These are phyloP conservation scores for Populus simonii DNA, from an alignment of 345 rosid genomes.

Conservation along the genomic window DNA sequence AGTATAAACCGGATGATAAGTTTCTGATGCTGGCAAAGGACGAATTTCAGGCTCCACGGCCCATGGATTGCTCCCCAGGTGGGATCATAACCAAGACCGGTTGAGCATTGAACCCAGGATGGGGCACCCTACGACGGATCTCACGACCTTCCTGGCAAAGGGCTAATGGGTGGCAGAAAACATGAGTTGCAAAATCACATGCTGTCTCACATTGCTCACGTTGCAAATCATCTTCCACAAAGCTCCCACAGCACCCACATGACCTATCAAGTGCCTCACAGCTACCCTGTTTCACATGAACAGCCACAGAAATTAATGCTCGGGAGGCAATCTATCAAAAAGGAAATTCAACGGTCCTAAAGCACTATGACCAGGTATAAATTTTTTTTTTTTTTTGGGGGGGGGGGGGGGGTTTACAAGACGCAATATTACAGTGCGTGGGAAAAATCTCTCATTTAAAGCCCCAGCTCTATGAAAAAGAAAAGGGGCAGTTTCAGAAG, in stretches of 20 bases:
- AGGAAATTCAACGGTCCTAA: background rate
- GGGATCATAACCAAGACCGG: slow-evolving; percentile 70
- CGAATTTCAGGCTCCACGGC: slow-evolving; percentile 39
- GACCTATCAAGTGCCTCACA: slow-evolving; percentile 76
- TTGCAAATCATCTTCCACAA: slow-evolving; percentile 62
- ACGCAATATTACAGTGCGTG: background rate
- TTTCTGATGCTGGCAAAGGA: background rate
- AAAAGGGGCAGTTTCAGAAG: background rate
- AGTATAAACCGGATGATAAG: slow-evolving; percentile 4
- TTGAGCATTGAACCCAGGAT: slow-evolving; percentile 78
- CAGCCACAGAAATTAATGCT: slow-evolving; percentile 6
- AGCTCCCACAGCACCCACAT: slow-evolving; percentile 80
- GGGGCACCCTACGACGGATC: slow-evolving; percentile 80
- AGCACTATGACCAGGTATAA: background rate
- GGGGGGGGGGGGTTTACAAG: background rate
- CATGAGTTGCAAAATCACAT: slow-evolving; percentile 74
- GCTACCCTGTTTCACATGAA: slow-evolving; percentile 55
- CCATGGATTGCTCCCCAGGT: slow-evolving; percentile 77
- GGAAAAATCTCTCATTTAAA: background rate
- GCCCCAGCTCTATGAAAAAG: background rate
- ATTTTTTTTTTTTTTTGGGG: no score
- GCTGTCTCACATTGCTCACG: slow-evolving; percentile 70
- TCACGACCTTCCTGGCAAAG: slow-evolving; percentile 98
- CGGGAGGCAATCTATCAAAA: background rate
- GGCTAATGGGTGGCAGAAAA: slow-evolving; percentile 79